phyloP scores from a whole-genome alignment of 495 filamentous ascomycete genomes.

The Aspergillus funiculosus region DNA sequence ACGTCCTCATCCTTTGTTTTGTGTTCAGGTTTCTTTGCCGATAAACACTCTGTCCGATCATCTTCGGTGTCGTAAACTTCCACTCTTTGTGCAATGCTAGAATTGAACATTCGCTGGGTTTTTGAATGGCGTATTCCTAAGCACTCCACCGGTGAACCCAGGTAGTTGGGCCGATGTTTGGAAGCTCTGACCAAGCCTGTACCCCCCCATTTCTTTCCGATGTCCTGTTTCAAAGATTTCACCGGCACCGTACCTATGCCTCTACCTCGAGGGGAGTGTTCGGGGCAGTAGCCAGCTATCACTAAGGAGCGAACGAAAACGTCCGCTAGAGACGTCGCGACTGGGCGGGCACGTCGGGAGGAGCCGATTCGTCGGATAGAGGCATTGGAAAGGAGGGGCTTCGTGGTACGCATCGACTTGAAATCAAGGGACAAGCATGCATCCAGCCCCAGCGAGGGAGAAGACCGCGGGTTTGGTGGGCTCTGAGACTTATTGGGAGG shows the following conservation, averaged over 20 bases:
- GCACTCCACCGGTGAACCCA: conserved; percentile 12
- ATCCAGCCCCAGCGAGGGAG: conserved; percentile 42
- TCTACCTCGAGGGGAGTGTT: conserved; percentile 43
- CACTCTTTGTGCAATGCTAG: conserved; percentile 22
- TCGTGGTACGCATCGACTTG: conserved; percentile 32
- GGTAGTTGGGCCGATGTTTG: conserved; percentile 18
- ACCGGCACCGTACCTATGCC: conserved; percentile 26
- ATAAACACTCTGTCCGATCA: neutral
- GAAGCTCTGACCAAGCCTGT: conserved; percentile 10
- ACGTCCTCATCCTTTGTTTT: neutral
- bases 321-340: conserved; percentile 41
- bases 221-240: conserved; percentile 11
- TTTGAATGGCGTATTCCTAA: conserved; percentile 20
- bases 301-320: conserved; percentile 61
- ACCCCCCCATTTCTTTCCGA: conserved; percentile 16
- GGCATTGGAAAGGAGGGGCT: conserved; percentile 25
- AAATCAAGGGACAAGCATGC: conserved; percentile 29
- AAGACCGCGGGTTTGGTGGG: conserved; percentile 46
- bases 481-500: conserved; percentile 48
- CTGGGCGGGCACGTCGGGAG: conserved; percentile 37
- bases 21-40: neutral
- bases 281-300: conserved; percentile 55
- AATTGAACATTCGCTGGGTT: conserved; percentile 30
- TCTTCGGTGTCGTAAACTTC: conserved; percentile 15
- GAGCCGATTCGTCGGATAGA: conserved; percentile 31